Base-by-base conservation (phyloP, 441 rosid species). In the Francoa sonchifolia region DNA sequence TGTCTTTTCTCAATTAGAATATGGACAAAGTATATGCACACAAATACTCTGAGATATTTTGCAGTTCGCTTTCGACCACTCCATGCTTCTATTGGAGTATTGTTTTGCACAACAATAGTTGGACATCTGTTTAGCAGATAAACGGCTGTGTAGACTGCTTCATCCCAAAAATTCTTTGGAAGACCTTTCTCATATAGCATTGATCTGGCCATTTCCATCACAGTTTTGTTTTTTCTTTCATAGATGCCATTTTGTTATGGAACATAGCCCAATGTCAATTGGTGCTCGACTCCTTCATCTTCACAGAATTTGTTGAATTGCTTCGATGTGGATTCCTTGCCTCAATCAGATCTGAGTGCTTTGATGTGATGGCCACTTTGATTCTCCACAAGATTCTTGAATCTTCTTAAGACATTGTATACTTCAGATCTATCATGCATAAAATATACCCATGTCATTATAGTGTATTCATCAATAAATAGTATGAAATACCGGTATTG, bases 41-140 rank as follows among this genome's bases (percentile, higher is more conserved):
- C 34, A 27, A 42, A 42, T 1, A 42, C 17, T 27, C n/a, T 25
- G 0, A 15, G 21, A 14, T 42, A 4, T 1, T 14, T 17, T 13
- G 8, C 13, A 6, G 19, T 6, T 1, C 33, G 33, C 3, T 42
- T 42, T 7, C 1, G 5, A 2, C 33, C 33, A 42, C 8, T 13
- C 33, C 46, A 42, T 3, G 22, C 20, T 26, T 42, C 46, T 25
- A 5, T 11, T 13, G 46, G 46, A 2, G 33, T 42, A 14, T 14
- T 25, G 12, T 42, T 26, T 1, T 7, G 8, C 2, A 42, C 5
- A 0, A 13, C 44, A n/a, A 6, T 23, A 8, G 44, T 40, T 2
- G 31, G 44, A 0, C 15, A 15, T 5, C 12, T n/a, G 29, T 42
- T 42, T 8, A 13, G 46, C 9, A 26, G 8, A 16, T 42, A 42